These are phyloP conservation scores for Cynara cardunculus DNA, from an alignment of 129 eudicot species.

Conservation along the genomic window DNA sequence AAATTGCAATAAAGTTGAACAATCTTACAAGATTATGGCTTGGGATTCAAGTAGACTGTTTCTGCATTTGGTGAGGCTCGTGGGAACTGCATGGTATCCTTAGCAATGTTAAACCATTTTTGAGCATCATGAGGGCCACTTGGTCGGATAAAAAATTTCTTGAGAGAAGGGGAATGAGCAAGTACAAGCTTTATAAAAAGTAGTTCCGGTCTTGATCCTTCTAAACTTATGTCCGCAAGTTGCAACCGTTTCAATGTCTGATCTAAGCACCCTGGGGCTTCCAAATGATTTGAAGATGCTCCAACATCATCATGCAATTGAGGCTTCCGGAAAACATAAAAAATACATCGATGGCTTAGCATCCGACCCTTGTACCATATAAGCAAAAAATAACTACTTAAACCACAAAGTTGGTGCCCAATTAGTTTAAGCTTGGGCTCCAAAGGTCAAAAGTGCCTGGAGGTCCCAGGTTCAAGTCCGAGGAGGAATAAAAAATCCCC, in stretches of 20 bases:
- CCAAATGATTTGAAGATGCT: neutral
- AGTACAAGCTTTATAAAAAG: slow-evolving; percentile 22
- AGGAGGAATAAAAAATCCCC: too few relatives aligned
- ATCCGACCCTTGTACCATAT: neutral
- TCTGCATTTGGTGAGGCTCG: slow-evolving; percentile 26
- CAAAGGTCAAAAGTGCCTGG: too few relatives aligned
- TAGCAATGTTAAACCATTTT: neutral
- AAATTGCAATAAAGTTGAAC: neutral
- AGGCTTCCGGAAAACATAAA: neutral
- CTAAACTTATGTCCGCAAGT: neutral
- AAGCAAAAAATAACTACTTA: too few relatives aligned
- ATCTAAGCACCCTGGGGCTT: slow-evolving; percentile 7
- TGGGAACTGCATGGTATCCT: slow-evolving; percentile 16
- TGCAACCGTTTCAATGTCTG: neutral
- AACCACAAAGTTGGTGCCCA: too few relatives aligned
- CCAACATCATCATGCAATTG: neutral
- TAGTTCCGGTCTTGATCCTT: slow-evolving; percentile 8
- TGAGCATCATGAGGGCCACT: neutral
- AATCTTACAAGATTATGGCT: neutral
- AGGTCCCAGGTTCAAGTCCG: too few relatives aligned
- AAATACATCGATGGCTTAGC: neutral
- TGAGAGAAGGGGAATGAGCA: slow-evolving; percentile 15
- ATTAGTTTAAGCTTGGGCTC: too few relatives aligned
- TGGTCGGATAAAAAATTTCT: neutral
- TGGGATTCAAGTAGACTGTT: slow-evolving; percentile 15